Evolutionary conservation across 331 rosid species (phyloP), one percentile per base, ranked within the genome.

Genomic region (Quercus tomentella): DNA sequence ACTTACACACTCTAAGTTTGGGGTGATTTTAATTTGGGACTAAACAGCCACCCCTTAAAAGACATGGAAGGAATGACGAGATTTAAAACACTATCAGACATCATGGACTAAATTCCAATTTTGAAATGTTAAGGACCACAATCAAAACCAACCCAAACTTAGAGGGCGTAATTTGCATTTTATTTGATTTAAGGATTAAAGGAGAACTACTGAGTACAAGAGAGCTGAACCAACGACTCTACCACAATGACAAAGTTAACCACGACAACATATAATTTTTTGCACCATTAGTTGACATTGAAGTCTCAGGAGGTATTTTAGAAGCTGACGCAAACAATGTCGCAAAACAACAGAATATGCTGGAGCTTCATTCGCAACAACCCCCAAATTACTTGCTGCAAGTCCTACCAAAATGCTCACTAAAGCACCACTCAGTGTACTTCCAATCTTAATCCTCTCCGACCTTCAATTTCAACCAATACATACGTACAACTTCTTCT

Each of bases 351-450:
- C 55, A 5, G 91, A 82, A 78, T 84, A 92, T 10, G 96, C 88
- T 0, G 92, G 84, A 23, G 97, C 86, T 15, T 88, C 86, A 43
- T 86, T 84, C 6, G 94, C 88, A 71, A 91, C 87, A 33, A 92
- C 74, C 74, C 97, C 96, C 57, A 92, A 26, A 80, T 85, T 92
- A 62, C 96, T 91, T 28, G 94, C 93, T 72, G 89, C 96, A 30
- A 91, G 93, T 63, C 96, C 96, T 8, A 88, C 82, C 82, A 92
- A 84, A 16, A 86, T 84, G 88, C 97, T 91, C 83, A 87, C 90
- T 79, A 92, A 79, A 16, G 97, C 96, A 6, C 92, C 96, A 73
- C 94, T 91, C 75, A 91, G 73, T 77, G 90, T 93, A 68, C 88
- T 81, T 33, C 97, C 97, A 56, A 92, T 78, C 86, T 82, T 88